phyloP scores from a whole-genome alignment of 2,329 filamentous ascomycete species.

The Bipolaris oryzae region DNA sequence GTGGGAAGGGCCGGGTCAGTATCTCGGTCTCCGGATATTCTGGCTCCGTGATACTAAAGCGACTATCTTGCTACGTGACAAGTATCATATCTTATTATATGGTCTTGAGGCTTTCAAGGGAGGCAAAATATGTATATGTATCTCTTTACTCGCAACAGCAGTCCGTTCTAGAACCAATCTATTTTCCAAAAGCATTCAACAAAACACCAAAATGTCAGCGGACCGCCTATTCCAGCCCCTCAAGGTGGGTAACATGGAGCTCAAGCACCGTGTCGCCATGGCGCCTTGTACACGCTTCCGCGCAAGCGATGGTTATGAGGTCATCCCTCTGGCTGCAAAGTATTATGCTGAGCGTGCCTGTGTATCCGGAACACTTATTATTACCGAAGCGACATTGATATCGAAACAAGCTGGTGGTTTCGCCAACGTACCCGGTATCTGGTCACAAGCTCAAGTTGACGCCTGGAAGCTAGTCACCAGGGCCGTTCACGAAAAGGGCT shows the following conservation, averaged over 20 bases:
- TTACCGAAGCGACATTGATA: slow-evolving; percentile 64
- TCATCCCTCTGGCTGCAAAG: slow-evolving; percentile 50
- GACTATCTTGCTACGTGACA: no score
- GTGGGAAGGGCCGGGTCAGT: no score
- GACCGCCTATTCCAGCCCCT: slow-evolving; percentile 45
- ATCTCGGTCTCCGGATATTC: no score
- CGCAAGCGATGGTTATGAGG: slow-evolving; percentile 56
- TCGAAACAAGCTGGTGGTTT: slow-evolving; percentile 56
- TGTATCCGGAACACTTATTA: slow-evolving; percentile 62
- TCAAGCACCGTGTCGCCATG: slow-evolving; percentile 46
- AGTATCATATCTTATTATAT: no score
- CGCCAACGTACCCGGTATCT: slow-evolving; percentile 64
- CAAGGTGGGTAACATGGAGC: slow-evolving; percentile 41
- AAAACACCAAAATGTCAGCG: slow-evolving; percentile 29
- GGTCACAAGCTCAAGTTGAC: slow-evolving; percentile 53
- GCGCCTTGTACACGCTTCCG: slow-evolving; percentile 50
- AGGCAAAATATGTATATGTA: background rate
- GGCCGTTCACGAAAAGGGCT: slow-evolving; percentile 67
- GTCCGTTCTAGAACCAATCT: background rate
- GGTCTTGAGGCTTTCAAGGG: no score
- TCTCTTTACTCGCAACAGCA: background rate
- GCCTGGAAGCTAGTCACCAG: slow-evolving; percentile 67
- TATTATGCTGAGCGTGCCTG: slow-evolving; percentile 63
- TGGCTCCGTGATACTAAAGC: no score
- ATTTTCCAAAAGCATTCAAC: background rate